phyloP scores from a whole-genome alignment of 805 yeast genomes.

The Ogataea henricii region DNA sequence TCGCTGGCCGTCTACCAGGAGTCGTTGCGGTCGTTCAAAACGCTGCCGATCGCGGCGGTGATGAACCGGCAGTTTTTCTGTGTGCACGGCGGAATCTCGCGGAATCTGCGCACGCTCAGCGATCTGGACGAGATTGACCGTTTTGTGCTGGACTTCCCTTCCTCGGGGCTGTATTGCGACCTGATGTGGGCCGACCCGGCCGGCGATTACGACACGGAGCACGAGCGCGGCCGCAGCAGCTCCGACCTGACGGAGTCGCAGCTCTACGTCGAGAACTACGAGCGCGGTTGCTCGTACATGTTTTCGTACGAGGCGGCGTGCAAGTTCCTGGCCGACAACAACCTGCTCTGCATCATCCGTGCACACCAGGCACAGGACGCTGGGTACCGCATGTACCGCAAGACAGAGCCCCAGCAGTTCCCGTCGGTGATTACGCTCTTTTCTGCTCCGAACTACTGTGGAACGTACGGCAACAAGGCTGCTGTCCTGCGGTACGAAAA shows the following conservation, averaged over 20 bases:
- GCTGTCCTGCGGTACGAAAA: constrained; percentile 91
- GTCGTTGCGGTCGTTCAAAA: constrained; percentile 76
- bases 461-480: constrained; percentile 90
- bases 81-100: constrained; percentile 95
- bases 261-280: constrained; percentile 60
- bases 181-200: constrained; percentile 94
- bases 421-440: constrained; percentile 90
- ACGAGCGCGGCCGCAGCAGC: constrained; percentile 36
- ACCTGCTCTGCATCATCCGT: constrained; percentile 79
- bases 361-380: constrained; percentile 99
- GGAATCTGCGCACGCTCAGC: constrained; percentile 68
- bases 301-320: constrained; percentile 83
- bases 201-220: constrained; percentile 76
- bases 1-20: constrained; percentile 64
- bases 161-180: constrained; percentile 92
- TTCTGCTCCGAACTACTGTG: constrained; percentile 94
- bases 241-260: background rate
- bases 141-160: constrained; percentile 84
- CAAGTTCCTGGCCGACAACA: constrained; percentile 74
- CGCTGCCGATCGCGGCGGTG: constrained; percentile 87
- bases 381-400: constrained; percentile 92
- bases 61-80: constrained; percentile 94
- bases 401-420: constrained; percentile 80
- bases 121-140: constrained; percentile 74
- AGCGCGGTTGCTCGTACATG: constrained; percentile 89